Evolutionary conservation across 805 yeast species (phyloP), one percentile per base, ranked within the genome.

Genomic region (Ascoidea tarda): DNA sequence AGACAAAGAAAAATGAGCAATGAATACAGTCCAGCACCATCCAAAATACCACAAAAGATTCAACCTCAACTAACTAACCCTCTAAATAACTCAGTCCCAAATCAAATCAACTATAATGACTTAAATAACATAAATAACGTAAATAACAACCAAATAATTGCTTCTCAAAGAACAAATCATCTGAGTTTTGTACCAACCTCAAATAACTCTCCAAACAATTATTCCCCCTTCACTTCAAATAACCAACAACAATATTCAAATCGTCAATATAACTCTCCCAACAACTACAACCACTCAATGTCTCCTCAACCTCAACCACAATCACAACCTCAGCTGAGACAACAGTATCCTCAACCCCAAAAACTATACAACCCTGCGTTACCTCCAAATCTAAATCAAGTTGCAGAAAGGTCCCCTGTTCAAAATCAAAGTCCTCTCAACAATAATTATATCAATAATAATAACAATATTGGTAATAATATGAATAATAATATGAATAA

Each of bases 391-490:
- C 50, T 16, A 21, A 49, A 33, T 28, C 50, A 16, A 16, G 12
- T 49, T 6, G 48, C 44, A 47, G 28, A 38, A 21, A 44, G 44
- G 32, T 8, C 51, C 31, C 33, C 32, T 46, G 44, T 46, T 21
- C 16, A 46, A 46, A 5, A 33, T 33, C n/a, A 46, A 58, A n/a
- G 46, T 56, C 46, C 59, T 65, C 33, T 55, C 65, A 10, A 59
- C 65, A 46, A 54, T 54, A 46, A 33, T 54, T 51, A 10, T 57
- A 50, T 33, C 56, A 50, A 49, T 54, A 50, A 42, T 52, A 57
- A 2, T 56, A 52, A 6, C 63, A 60, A 33, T 69, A 65, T 50
- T 62, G 66, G 32, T 66, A 59, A 6, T 46, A 6, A 21, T 31
- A 28, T 8, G 49, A 49, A 32, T 45, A n/a, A 16, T 10, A 31